A percentile compares a stretch with the other conserved stretches of the same genome.
phyloP scores from a whole-genome alignment of 345 rosid genomes.

The Raphanus sativus region DNA sequence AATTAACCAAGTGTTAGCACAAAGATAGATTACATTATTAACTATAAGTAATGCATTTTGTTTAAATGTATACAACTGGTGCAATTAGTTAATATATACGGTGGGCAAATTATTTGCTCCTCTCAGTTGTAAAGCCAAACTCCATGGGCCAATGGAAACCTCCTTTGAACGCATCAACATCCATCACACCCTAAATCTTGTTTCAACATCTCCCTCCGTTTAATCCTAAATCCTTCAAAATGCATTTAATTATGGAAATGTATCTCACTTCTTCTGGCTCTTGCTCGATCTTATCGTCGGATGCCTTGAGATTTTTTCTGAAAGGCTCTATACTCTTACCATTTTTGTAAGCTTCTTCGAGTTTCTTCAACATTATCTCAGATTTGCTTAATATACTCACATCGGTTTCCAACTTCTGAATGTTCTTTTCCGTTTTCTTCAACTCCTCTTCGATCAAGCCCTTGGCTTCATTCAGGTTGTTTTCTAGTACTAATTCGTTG shows the following conservation, averaged over 20 bases:
- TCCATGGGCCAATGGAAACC: constrained; percentile 15
- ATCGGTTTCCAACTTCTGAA: constrained; percentile 13
- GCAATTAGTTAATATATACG: constrained; percentile 5
- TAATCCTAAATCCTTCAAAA: constrained; percentile 35
- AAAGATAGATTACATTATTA: not conserved
- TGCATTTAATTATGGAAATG: constrained; percentile 11
- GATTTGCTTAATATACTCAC: constrained; percentile 15
- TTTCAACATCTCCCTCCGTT: constrained; percentile 5
- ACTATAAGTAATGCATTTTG: not conserved
- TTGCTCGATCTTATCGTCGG: constrained; percentile 1
- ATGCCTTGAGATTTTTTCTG: not conserved
- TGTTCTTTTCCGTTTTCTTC: constrained; percentile 8
- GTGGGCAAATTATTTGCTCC: constrained; percentile 17
- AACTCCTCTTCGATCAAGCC: constrained; percentile 12
- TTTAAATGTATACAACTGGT: constrained; percentile 26
- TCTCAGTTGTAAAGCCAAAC: constrained; percentile 23
- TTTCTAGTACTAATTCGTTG: not conserved
- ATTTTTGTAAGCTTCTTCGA: constrained; percentile 29
- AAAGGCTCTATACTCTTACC: constrained; percentile 15
- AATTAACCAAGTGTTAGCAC: not conserved
- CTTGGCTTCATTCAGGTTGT: constrained; percentile 11
- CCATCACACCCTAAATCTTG: not conserved
- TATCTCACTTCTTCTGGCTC: not conserved
- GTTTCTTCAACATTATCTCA: not conserved
- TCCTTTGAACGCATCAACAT: constrained; percentile 21